Evolutionary conservation across 1,284 basidiomycete species (phyloP).

Genomic region (Megacollybia platyphylla): DNA sequence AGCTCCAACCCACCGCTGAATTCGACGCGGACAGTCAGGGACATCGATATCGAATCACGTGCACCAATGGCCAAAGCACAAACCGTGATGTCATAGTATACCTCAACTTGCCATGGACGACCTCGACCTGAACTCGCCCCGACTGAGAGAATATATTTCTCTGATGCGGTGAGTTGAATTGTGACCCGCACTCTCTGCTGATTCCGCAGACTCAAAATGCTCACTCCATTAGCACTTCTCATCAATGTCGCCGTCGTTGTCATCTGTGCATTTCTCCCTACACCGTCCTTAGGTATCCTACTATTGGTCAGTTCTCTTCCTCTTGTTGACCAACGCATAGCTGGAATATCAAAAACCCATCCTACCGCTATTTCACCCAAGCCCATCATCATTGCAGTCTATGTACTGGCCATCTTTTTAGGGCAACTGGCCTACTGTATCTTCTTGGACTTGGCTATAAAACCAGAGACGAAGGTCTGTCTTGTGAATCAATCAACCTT

Average conservation of each 20-base stretch:
- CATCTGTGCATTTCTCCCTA: slow-evolving; percentile 40
- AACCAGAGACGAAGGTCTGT: slow-evolving; percentile 67
- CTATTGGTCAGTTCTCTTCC: not conserved
- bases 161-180: slow-evolving; percentile 28
- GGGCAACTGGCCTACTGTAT: slow-evolving; percentile 73
- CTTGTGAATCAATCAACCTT: not conserved
- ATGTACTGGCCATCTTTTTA: slow-evolving; percentile 48
- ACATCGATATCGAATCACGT: not conserved
- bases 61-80: too few species aligned
- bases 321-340: slow-evolving; percentile 10
- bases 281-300: slow-evolving; percentile 37
- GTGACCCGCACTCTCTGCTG: not conserved
- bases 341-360: slow-evolving; percentile 38
- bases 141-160: slow-evolving; percentile 40
- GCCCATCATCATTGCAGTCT: slow-evolving; percentile 48
- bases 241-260: slow-evolving; percentile 53
- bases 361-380: slow-evolving; percentile 68
- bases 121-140: slow-evolving; percentile 35
- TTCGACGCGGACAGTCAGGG: slow-evolving; percentile 25
- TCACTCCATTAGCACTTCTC: slow-evolving; percentile 66
- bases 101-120: slow-evolving; percentile 21
- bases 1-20: slow-evolving; percentile 78
- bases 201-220: slow-evolving; percentile 48
- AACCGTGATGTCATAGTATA: not conserved
- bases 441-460: slow-evolving; percentile 58